phyloP scores from a whole-genome alignment of 108 stramenopile species.

The Cyclotella sp. region DNA sequence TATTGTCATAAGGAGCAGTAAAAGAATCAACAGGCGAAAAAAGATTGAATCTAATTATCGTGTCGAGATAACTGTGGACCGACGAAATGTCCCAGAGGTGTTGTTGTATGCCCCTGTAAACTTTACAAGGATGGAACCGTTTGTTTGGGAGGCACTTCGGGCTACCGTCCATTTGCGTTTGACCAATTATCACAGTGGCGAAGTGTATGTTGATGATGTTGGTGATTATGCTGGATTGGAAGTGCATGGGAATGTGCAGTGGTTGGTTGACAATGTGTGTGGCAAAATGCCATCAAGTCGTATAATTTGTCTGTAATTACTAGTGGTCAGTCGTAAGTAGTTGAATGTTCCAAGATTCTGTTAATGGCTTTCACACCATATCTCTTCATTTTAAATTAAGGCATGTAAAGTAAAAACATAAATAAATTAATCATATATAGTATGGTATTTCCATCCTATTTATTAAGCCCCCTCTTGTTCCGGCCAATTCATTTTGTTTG shows the following conservation, averaged over 20 bases:
- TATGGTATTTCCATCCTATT: too few relatives aligned
- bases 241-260: slow-evolving; percentile 40
- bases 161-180: slow-evolving; percentile 39
- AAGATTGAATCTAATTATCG: slow-evolving; percentile 11
- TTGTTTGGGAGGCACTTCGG: slow-evolving; percentile 33
- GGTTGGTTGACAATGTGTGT: slow-evolving; percentile 40
- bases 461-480: too few relatives aligned
- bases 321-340: too few relatives aligned
- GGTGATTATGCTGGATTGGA: slow-evolving; percentile 38
- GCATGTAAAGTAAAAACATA: too few relatives aligned
- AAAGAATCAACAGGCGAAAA: not conserved
- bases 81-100: slow-evolving; percentile 36
- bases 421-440: too few relatives aligned
- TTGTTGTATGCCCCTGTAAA: slow-evolving; percentile 47
- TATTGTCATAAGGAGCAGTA: slow-evolving; percentile 30
- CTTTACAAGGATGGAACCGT: slow-evolving; percentile 38
- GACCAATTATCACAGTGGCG: slow-evolving; percentile 9
- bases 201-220: slow-evolving; percentile 35
- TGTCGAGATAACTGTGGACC: slow-evolving; percentile 34
- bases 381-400: too few relatives aligned
- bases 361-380: too few relatives aligned
- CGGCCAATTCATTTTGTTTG: too few relatives aligned
- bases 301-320: slow-evolving; percentile 30
- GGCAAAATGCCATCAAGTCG: slow-evolving; percentile 19
- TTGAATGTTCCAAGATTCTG: too few relatives aligned